Evolutionary conservation across 73 alveolate genomes (phyloP).

Genomic region (Paramecium sexaurelia): DNA sequence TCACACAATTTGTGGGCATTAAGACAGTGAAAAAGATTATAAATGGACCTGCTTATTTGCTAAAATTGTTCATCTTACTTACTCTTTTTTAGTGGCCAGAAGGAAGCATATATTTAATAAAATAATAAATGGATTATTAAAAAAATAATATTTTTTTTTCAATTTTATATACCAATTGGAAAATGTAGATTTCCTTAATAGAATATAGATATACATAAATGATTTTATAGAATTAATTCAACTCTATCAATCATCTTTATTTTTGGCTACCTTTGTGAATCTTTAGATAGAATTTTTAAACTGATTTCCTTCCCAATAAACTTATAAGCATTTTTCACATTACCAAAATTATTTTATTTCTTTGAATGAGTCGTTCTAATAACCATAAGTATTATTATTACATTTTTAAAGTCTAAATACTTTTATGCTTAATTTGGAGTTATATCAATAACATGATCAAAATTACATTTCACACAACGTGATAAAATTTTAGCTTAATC

Average conservation of each 20-base stretch:
- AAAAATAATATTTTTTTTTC: not conserved
- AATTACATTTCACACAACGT: slow-evolving; percentile 57
- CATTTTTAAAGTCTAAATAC: slow-evolving; percentile 43
- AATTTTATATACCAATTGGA: not conserved
- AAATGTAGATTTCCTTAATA: not conserved
- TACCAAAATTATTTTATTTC: not conserved
- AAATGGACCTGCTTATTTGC: slow-evolving; percentile 24
- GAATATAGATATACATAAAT: not conserved
- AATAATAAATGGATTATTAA: too few species aligned
- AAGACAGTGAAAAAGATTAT: slow-evolving; percentile 56
- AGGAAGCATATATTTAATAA: not conserved
- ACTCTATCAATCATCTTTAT: not conserved
- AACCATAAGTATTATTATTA: not conserved
- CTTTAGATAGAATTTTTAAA: not conserved
- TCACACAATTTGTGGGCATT: slow-evolving; percentile 64
- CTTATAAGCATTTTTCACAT: slow-evolving; percentile 31
- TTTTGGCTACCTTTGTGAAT: not conserved
- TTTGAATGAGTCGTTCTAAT: not conserved
- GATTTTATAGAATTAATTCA: not conserved
- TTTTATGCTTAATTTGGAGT: not conserved
- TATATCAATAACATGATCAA: not conserved
- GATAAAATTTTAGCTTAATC: not conserved
- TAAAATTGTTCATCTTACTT: not conserved
- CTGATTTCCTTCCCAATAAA: slow-evolving; percentile 53
- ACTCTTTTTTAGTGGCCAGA: not conserved